These are phyloP conservation scores for Ophiocordyceps polyrhachis-furcata DNA, from an alignment of 2,329 filamentous ascomycete species.

Conservation along the genomic window DNA sequence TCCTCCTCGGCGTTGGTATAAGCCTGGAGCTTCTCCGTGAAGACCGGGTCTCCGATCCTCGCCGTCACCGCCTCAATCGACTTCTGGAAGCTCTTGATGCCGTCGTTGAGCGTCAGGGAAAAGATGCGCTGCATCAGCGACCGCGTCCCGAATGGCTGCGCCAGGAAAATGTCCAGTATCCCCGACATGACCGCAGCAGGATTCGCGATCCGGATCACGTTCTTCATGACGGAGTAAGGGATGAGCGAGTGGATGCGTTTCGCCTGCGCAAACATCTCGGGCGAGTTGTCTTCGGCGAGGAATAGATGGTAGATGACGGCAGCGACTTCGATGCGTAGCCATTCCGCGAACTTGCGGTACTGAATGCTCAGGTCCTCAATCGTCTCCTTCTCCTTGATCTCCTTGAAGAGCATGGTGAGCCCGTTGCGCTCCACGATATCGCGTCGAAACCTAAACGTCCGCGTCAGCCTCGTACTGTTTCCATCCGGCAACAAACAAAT, in stretches of 20 bases:
- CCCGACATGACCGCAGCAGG: constrained; percentile 95
- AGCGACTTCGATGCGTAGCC: constrained; percentile 91
- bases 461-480: constrained; percentile 7
- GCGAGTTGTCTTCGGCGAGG: constrained; percentile 93
- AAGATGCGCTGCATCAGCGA: constrained; percentile 92
- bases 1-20: constrained; percentile 62
- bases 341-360: constrained; percentile 96
- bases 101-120: constrained; percentile 75
- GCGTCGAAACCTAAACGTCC: constrained; percentile 34
- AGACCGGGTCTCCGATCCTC: constrained; percentile 65
- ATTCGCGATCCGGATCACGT: constrained; percentile 90
- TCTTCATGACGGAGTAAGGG: constrained; percentile 85
- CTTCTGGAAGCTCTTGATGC: constrained; percentile 70
- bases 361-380: constrained; percentile 82
- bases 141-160: constrained; percentile 79
- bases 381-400: constrained; percentile 77
- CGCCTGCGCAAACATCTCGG: constrained; percentile 83
- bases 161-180: constrained; percentile 84
- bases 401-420: constrained; percentile 76
- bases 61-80: constrained; percentile 60
- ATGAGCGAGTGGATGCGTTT: constrained; percentile 90
- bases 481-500: neutral
- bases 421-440: constrained; percentile 59
- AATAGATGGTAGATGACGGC: constrained; percentile 95
- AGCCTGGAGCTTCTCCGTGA: constrained; percentile 63